Evolutionary conservation across 768 basidiomycete genomes (phyloP), one percentile per base, ranked within the genome.

Genomic region (Mycena latifolia): DNA sequence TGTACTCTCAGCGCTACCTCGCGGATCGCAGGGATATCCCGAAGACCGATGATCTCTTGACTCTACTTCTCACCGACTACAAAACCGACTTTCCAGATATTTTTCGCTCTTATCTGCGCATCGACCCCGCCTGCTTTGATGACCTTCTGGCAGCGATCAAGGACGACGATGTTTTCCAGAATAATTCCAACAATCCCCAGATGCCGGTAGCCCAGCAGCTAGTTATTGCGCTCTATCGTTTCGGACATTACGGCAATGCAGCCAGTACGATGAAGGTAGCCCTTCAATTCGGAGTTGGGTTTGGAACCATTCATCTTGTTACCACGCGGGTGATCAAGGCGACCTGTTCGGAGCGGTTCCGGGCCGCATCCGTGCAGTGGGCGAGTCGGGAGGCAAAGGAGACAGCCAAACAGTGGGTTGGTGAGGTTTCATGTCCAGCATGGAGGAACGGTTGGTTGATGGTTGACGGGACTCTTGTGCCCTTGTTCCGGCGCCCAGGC

Each of bases 81-180:
- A 56, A 56, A 17, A 28, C 3, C 5, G 28, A 46, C 0, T 24
- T 18, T 4, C 55, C 55, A 1, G 55, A 28, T 3, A 24, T 45
- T 43, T 74, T 67, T 29, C 69, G 69, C n/a, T 72, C 70, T 0
- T 70, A 69, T 50, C 66, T 78, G 11, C 55, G 59, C 1, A 66
- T 78, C 5, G n/a, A 55, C 37, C 77, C 72, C 17, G 61, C n/a
- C 1, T 54, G 69, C 24, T 79, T 78, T 53, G 66, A 74, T 33
- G 33, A 28, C 15, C 69, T 78, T n/a, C 55, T 76, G 2, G 24
- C 46, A 0, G 37, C 52, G 8, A 47, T 47, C 11, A 5, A 25
- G 12, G 46, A 47, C 18, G 24, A 47, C 24, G 24, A 24, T 5
- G 46, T 47, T 10, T 27, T 47, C 11, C 46, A 47, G 4, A 47